Conservation (phyloP, 139 green algal species). For the Eudorina sp. region DNA sequence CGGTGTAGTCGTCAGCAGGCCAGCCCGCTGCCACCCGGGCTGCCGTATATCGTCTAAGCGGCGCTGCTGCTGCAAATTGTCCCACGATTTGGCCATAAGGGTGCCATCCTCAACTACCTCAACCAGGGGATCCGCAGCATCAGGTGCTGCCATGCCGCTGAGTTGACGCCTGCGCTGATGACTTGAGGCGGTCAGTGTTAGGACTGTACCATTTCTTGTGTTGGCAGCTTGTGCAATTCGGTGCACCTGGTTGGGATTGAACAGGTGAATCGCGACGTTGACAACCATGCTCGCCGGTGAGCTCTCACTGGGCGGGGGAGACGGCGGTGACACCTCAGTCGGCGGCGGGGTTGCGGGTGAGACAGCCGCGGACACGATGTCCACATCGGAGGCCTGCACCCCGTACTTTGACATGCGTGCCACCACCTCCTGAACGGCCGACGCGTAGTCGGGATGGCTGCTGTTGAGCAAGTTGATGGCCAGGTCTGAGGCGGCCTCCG, state of each 20-base stretch:
- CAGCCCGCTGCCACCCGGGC: too few relatives aligned
- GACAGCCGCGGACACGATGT: neutral
- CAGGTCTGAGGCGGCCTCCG: neutral
- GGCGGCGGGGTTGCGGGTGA: neutral
- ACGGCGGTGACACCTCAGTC: too few relatives aligned
- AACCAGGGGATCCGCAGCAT: too few relatives aligned
- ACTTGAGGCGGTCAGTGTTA: neutral
- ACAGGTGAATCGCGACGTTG: constrained; percentile 17
- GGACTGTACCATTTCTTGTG: too few relatives aligned
- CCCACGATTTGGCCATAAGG: too few relatives aligned
- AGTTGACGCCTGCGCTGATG: neutral
- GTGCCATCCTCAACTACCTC: too few relatives aligned
- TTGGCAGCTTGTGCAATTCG: too few relatives aligned
- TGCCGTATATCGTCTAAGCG: too few relatives aligned
- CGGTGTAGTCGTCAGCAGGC: too few relatives aligned
- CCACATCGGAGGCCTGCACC: constrained; percentile 29
- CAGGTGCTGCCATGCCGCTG: too few relatives aligned
- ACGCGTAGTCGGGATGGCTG: constrained; percentile 6
- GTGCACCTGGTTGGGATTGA: constrained; percentile 13
- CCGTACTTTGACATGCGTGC: neutral
- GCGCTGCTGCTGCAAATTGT: too few relatives aligned
- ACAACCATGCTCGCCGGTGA: constrained; percentile 25
- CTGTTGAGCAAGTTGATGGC: constrained; percentile 19
- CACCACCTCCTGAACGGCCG: neutral
- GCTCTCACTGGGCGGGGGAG: neutral